These are phyloP conservation scores for Colletotrichum coccodes DNA, from an alignment of 2,329 filamentous ascomycete genomes.

Conservation along the genomic window DNA sequence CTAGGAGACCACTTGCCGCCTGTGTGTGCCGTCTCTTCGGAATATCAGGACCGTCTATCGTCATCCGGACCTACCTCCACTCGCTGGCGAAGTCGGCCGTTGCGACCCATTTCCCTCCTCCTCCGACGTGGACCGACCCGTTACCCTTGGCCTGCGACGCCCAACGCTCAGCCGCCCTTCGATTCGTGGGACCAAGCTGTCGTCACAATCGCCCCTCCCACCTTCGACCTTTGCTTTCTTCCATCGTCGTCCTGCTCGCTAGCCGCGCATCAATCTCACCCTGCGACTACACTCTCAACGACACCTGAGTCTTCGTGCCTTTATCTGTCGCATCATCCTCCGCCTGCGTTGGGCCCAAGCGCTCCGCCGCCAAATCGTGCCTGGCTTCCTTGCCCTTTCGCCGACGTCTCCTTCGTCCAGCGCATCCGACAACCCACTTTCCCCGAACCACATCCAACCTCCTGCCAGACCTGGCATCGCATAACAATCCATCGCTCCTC, in stretches of 20 bases:
- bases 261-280: background rate
- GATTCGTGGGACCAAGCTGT: conserved; percentile 18
- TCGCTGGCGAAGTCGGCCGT: background rate
- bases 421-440: conserved; percentile 10
- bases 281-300: background rate
- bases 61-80: background rate
- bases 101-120: background rate
- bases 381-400: background rate
- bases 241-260: background rate
- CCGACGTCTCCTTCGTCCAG: conserved; percentile 3
- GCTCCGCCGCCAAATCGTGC: conserved; percentile 16
- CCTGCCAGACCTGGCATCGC: background rate
- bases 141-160: conserved; percentile 14
- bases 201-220: background rate
- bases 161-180: conserved; percentile 12
- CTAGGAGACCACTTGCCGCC: background rate
- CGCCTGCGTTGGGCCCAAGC: conserved; percentile 23
- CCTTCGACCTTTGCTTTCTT: background rate
- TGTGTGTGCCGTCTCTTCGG: background rate
- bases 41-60: background rate
- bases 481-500: background rate
- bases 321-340: background rate
- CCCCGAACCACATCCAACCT: conserved; percentile 12
- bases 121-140: background rate
- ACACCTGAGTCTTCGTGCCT: background rate